These are phyloP conservation scores for Fusarium oxysporum DNA, from an alignment of 2,329 filamentous ascomycete genomes.

Conservation along the genomic window DNA sequence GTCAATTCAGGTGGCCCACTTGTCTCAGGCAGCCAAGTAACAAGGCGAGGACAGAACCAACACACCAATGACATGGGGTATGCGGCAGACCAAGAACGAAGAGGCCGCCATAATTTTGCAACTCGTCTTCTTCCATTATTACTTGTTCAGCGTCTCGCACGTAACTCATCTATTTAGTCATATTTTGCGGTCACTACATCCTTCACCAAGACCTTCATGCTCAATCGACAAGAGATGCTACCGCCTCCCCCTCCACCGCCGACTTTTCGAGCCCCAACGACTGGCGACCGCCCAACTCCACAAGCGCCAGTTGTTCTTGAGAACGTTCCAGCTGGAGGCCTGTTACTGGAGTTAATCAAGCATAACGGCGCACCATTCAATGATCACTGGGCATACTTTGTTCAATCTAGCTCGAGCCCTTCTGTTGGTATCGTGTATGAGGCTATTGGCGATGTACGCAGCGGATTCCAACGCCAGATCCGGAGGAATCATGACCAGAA, in stretches of 20 bases:
- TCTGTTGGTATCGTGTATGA: background rate
- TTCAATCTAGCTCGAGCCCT: accelerated
- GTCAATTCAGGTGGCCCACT: background rate
- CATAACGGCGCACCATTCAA: background rate
- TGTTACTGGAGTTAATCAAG: background rate
- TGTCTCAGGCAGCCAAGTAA: background rate
- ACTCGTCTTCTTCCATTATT: background rate
- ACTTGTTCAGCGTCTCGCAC: accelerated
- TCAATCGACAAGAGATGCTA: background rate
- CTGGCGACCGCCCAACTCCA: accelerated
- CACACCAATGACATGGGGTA: background rate
- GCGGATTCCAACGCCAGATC: background rate
- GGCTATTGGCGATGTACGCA: background rate
- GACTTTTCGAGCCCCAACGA: accelerated
- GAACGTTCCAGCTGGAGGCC: accelerated
- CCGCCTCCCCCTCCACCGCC: background rate
- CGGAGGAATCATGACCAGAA: background rate
- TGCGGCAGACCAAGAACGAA: background rate
- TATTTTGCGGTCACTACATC: accelerated
- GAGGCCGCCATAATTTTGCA: background rate
- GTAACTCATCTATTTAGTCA: accelerated
- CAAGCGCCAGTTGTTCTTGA: background rate
- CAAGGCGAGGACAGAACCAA: background rate
- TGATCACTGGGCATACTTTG: constrained; percentile 5
- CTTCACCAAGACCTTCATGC: background rate